Base-by-base conservation (phyloP, 1,284 basidiomycete genomes). In the Cryptococcus sp. region DNA sequence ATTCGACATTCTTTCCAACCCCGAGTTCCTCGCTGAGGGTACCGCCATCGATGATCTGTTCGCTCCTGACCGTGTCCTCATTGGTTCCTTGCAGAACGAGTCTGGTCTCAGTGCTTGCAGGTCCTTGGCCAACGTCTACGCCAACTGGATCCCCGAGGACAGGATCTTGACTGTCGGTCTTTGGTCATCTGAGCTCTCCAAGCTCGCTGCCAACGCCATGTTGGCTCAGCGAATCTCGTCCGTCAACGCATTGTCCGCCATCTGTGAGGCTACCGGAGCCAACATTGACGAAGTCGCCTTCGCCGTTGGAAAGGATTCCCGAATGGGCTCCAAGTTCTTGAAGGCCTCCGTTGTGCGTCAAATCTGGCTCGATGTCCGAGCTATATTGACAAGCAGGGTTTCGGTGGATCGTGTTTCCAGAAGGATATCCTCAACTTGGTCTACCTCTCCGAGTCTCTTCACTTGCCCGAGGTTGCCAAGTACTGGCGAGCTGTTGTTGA, bases 401-500 rank as follows among this genome's bases (percentile, higher is more conserved):
- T 98, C 67, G 94, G 94, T 61, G 94, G 94, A 32, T 92, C 88
- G 34, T 99, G 96, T 79, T 99, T 99, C 88, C 92, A 97, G 78
- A 96, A 96, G 77, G 94, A 98, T 74, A 98, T 98, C 72, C 84
- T 98, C 66, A 99, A 98, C 80, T 80, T 99, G 54, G 94, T 98
- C 48, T 99, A 99, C 79, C 83, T 97, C 37, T 88, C 85, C 71
- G 92, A 98, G 79, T 91, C 86, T 59, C 79, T 93, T 55, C 90
- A 97, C 76, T 80, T 99, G 49, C 91, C 91, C 45, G 89, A 96
- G 76, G 94, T 99, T n/a, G 93, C 93, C 43, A 88, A 86, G 39
- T 99, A 99, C 81, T 99, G 94, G 94, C 82, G 82, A 48, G 87
- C 91, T 73, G 91, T 97, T 44, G 90, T 93, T 40, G 85, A 89